These are phyloP conservation scores for Aspergillus quadrilineatus DNA, from an alignment of 2,329 filamentous ascomycete genomes.

Conservation along the genomic window DNA sequence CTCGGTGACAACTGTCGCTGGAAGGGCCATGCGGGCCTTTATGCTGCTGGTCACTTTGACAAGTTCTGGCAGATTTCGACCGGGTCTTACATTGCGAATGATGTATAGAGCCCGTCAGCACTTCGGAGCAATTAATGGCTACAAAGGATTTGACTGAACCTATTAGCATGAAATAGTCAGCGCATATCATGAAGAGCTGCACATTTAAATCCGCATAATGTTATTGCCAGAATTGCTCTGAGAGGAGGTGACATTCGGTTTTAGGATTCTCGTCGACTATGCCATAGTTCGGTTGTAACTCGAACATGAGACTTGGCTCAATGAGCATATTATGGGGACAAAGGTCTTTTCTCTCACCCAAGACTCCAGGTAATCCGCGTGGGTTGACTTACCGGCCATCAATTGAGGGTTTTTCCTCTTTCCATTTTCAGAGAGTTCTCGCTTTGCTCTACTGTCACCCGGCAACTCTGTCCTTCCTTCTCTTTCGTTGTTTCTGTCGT, in stretches of 20 bases:
- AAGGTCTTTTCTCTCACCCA: not conserved
- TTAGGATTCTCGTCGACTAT: too few relatives aligned
- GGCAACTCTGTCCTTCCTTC: constrained; percentile 2
- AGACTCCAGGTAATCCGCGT: not conserved
- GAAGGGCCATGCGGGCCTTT: constrained; percentile 52
- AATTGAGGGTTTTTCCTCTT: not conserved
- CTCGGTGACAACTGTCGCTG: constrained; percentile 48
- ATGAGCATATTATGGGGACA: too few relatives aligned
- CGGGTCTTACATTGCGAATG: constrained; percentile 44
- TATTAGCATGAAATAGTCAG: not conserved
- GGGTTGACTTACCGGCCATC: not conserved
- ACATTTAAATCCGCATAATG: not conserved
- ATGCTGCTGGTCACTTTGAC: constrained; percentile 59
- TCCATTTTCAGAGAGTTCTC: constrained; percentile 8
- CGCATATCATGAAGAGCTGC: not conserved
- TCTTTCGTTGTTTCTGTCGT: constrained; percentile 15
- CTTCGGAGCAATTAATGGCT: not conserved
- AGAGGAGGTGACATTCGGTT: too few relatives aligned
- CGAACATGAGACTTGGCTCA: too few relatives aligned
- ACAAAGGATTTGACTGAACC: not conserved
- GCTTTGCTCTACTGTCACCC: not conserved
- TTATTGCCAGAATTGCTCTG: too few relatives aligned
- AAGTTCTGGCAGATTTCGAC: constrained; percentile 52
- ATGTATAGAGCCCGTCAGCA: not conserved
- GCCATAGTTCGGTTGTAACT: too few relatives aligned